These are phyloP conservation scores for Paraleonurus japonicus DNA, from an alignment of 257 asterid species.

Conservation along the genomic window DNA sequence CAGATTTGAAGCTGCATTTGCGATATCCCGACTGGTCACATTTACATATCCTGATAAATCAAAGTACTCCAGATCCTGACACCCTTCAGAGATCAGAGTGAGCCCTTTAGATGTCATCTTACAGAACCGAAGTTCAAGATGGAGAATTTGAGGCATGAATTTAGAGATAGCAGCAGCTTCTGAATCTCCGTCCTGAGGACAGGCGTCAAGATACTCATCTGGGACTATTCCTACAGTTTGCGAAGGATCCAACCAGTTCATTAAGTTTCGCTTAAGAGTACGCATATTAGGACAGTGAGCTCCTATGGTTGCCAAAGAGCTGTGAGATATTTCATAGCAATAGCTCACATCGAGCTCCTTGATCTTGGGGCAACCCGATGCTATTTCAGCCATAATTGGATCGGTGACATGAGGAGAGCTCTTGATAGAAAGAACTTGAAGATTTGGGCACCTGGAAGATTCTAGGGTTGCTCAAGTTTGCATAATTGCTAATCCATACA, in stretches of 20 bases:
- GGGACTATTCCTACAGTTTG: slow-evolving; percentile 61
- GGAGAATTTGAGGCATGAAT: slow-evolving; percentile 62
- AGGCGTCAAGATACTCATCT: slow-evolving; percentile 56
- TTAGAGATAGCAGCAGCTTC: slow-evolving; percentile 80
- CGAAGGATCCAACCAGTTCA: slow-evolving; percentile 78
- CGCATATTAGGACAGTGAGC: slow-evolving; percentile 45
- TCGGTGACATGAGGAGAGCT: slow-evolving; percentile 71
- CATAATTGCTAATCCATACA: not conserved
- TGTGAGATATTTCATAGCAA: slow-evolving; percentile 76
- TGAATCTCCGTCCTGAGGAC: slow-evolving; percentile 81
- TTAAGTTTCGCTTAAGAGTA: slow-evolving; percentile 55
- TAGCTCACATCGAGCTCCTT: slow-evolving; percentile 79
- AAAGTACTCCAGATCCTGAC: slow-evolving; percentile 56
- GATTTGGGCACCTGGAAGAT: slow-evolving; percentile 68
- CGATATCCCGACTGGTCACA: slow-evolving; percentile 63
- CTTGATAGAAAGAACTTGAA: slow-evolving; percentile 69
- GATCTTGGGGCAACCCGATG: slow-evolving; percentile 58
- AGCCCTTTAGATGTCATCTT: slow-evolving; percentile 71
- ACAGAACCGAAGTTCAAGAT: slow-evolving; percentile 68
- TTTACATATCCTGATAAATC: slow-evolving; percentile 76
- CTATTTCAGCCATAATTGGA: slow-evolving; percentile 50
- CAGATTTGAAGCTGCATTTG: slow-evolving; percentile 43
- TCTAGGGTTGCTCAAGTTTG: not conserved
- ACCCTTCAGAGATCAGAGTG: slow-evolving; percentile 57
- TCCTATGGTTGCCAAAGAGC: slow-evolving; percentile 58